Evolutionary conservation across 179 eudicot genomes (phyloP), one percentile per base, ranked within the genome.

Genomic region (Silene coronaria): DNA sequence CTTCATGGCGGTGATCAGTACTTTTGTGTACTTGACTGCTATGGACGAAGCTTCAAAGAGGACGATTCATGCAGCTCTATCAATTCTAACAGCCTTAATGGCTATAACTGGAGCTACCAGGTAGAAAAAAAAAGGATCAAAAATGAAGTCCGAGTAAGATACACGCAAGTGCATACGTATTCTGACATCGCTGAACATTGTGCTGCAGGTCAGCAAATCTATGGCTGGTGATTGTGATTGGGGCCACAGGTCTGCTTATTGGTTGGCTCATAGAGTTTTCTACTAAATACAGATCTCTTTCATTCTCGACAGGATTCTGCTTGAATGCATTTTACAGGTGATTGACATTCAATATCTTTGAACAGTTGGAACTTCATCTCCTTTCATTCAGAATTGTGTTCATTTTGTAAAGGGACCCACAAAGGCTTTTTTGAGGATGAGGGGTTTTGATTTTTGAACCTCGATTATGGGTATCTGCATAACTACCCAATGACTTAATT

Each of bases 1-100:
- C 4, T 94, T 94, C 86, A 86, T 90, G 98, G 97, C 97, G 72
- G 96, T 94, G 81, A 92, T 90, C 73, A 90, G 97, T 80, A 94
- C 98, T 61, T 92, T 92, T 82, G 88, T 90, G 70, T 94, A 89
- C 84, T 67, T 94, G 81, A 80, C 92, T 57, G 81, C 89, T 46
- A 88, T 92, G 42, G 84, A 85, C 58, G 98, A 94, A 88, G 87
- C 72, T 73, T 82, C 90, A 62, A 92, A 83, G 84, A 86, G 98
- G 82, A 83, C 97, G 60, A 92, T 94, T 74, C 96, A 90, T 70
- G 92, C 98, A 21, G 85, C 86, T 60, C 87, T 89, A 67, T 89
- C 91, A 22, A 90, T 94, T 80, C 78, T 94, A 63, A 94, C 98
- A 26, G 98, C 96, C 17, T 83, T 94, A 34, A 82, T 94, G 94